Base-by-base conservation (phyloP, 1,284 basidiomycete genomes). In the Cutaneotrichosporon cavernicola region DNA sequence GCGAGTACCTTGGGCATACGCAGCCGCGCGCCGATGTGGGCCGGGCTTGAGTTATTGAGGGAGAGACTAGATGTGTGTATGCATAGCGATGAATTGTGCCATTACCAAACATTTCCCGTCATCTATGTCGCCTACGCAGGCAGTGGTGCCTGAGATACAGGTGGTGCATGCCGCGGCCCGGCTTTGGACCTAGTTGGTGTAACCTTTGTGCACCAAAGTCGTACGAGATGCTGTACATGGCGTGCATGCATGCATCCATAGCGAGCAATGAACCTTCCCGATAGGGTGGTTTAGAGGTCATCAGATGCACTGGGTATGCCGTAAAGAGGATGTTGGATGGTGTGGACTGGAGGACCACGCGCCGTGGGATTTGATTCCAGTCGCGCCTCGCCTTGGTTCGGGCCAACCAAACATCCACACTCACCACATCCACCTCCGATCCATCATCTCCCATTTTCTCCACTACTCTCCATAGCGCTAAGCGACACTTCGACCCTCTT, bases 1-100 rank as follows among this genome's bases (percentile, higher is more conserved):
- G 61, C 14, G 63, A 69, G 4, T 72, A 75, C 51, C 16, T 32
- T 38, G 70, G 16, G 9, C 16, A 46, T 18, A 46, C 43, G 13
- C 2, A 8, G 43, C 43, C 43, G 18, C 43, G 4, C 18, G 43
- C 43, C 43, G 43, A 46, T 9, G 43, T 46, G 43, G 43, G 43
- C 6, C 16, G 18, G 43, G 43, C 43, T 16, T 46, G 40, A 46
- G 18, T 11, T 11, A 40, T 5, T 16, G 43, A 46, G 18, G 43
- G 14, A 16, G 43, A 18, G 43, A 46, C 43, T 46, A 46, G 43
- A 46, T 46, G 43, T 46, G 43, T 46, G 43, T 46, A 46, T 46
- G 43, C 43, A 46, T 46, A 46, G 43, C 16, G 43, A 46, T 46
- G 18, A n/a, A 46, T 46, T 46, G 43, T 16, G 43, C 43, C 43